A percentile compares a stretch with the other conserved stretches of the same genome.
Conservation (phyloP, 2,329 filamentous ascomycete genomes). For the Talaromyces sp. region DNA sequence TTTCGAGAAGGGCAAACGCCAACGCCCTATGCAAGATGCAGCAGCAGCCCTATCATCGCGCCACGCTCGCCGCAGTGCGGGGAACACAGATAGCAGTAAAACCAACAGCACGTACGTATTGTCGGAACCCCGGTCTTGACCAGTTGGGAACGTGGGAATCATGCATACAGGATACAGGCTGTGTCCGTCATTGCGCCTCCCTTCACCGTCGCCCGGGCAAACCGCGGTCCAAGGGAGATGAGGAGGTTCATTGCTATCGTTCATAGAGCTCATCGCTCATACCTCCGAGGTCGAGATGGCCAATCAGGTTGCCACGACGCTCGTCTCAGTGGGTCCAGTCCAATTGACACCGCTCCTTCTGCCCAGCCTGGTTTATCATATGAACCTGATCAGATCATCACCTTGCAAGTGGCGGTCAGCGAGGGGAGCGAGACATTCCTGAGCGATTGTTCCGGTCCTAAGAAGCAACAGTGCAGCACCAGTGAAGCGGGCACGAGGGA, state of each 20-base stretch:
- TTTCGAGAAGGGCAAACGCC: neutral
- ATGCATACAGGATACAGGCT: neutral
- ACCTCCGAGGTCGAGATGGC: neutral
- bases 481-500: neutral
- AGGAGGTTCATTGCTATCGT: neutral
- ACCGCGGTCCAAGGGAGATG: neutral
- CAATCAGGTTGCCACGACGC: neutral
- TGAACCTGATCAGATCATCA: neutral
- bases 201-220: neutral
- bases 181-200: neutral
- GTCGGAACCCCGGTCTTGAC: neutral
- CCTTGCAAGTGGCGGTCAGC: neutral
- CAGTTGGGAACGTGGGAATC: neutral
- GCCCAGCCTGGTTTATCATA: neutral
- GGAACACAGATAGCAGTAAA: neutral
- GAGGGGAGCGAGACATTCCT: neutral
- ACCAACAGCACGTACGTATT: neutral
- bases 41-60: neutral
- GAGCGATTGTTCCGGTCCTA: neutral
- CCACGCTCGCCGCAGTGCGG: neutral
- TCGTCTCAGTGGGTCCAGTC: neutral
- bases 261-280: too few relatives aligned
- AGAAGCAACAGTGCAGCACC: neutral
- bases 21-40: neutral
- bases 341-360: neutral